Evolutionary conservation across 306 rosid species (phyloP).

Genomic region (Rosa persica): DNA sequence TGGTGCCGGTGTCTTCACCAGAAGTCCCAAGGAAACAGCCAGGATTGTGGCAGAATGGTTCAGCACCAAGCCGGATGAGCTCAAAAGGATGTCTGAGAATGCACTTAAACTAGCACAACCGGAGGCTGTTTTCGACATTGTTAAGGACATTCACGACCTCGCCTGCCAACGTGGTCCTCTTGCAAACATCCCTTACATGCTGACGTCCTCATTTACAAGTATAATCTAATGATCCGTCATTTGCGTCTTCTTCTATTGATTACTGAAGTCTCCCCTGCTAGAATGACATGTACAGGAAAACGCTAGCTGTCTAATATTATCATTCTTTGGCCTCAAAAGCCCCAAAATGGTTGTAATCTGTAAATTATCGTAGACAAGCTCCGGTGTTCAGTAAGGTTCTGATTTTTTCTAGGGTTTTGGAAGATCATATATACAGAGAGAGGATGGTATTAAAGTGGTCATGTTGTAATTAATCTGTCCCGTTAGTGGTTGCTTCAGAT

Average conservation of each 20-base stretch:
- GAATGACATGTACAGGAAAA: slow-evolving; percentile 69
- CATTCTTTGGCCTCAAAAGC: slow-evolving; percentile 47
- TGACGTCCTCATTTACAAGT: slow-evolving; percentile 81
- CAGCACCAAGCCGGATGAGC: slow-evolving; percentile 70
- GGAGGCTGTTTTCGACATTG: slow-evolving; percentile 90
- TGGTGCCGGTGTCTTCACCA: slow-evolving; percentile 95
- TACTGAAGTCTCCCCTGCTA: slow-evolving; percentile 14
- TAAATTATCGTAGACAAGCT: slow-evolving; percentile 33
- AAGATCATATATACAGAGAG: slow-evolving; percentile 9
- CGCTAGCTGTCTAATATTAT: slow-evolving; percentile 30
- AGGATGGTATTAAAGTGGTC: slow-evolving; percentile 13
- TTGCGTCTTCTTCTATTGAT: neutral
- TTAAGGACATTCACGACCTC: slow-evolving; percentile 83
- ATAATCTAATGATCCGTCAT: slow-evolving; percentile 40
- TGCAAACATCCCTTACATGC: slow-evolving; percentile 57
- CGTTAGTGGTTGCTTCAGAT: slow-evolving; percentile 5
- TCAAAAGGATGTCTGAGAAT: slow-evolving; percentile 65
- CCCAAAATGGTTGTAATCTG: slow-evolving; percentile 31
- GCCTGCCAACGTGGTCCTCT: slow-evolving; percentile 70
- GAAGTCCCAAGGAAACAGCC: slow-evolving; percentile 87
- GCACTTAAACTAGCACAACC: slow-evolving; percentile 91
- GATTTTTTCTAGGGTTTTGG: slow-evolving; percentile 16
- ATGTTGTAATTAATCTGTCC: slow-evolving; percentile 23
- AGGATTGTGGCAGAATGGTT: slow-evolving; percentile 84
- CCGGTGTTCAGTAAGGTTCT: slow-evolving; percentile 22